Conservation (phyloP, 2,329 filamentous ascomycete species). For the Macrophomina phaseolina region DNA sequence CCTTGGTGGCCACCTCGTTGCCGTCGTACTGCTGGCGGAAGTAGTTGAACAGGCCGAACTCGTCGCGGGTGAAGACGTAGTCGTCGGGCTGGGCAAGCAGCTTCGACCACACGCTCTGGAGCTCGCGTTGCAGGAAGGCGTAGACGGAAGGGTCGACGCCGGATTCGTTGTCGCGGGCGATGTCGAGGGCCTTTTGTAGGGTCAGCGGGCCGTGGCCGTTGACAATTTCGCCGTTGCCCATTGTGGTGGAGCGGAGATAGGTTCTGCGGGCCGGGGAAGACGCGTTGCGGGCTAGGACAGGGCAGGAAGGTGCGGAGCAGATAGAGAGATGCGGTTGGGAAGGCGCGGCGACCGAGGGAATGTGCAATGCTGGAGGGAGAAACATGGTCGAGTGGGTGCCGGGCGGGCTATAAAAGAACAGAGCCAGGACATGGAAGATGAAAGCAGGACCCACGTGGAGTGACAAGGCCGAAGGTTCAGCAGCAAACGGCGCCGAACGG, state of each 20-base stretch:
- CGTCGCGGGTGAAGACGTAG: conserved; percentile 77
- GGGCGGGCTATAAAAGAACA: conserved; percentile 18
- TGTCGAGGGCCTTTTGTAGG: conserved; percentile 73
- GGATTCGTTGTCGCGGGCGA: conserved; percentile 75
- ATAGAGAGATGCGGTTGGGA: conserved; percentile 16
- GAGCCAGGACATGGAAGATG: conserved; percentile 1
- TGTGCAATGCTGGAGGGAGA: conserved; percentile 15
- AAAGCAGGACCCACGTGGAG: conserved; percentile 25
- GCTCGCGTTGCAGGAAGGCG: conserved; percentile 66
- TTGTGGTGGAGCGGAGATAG: conserved; percentile 30
- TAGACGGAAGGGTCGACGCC: conserved; percentile 68
- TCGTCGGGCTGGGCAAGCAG: conserved; percentile 67
- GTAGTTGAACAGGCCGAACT: conserved; percentile 88
- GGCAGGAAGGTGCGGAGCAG: conserved; percentile 33
- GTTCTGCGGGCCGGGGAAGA: not conserved
- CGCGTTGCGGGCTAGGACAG: conserved; percentile 33
- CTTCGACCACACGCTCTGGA: conserved; percentile 68
- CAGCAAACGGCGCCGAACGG: conserved; percentile 20
- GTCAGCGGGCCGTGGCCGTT: conserved; percentile 50
- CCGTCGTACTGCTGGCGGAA: conserved; percentile 71
- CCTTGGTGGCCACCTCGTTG: conserved; percentile 55
- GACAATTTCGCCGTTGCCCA: conserved; percentile 50
- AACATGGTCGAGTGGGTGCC: conserved; percentile 11
- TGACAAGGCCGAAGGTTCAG: conserved; percentile 9
- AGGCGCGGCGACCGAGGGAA: not conserved